A percentile compares a stretch with the other conserved stretches of the same genome.
Conservation (phyloP, 192 early-diverging fungal genomes). For the Haplosporangium gracile region DNA sequence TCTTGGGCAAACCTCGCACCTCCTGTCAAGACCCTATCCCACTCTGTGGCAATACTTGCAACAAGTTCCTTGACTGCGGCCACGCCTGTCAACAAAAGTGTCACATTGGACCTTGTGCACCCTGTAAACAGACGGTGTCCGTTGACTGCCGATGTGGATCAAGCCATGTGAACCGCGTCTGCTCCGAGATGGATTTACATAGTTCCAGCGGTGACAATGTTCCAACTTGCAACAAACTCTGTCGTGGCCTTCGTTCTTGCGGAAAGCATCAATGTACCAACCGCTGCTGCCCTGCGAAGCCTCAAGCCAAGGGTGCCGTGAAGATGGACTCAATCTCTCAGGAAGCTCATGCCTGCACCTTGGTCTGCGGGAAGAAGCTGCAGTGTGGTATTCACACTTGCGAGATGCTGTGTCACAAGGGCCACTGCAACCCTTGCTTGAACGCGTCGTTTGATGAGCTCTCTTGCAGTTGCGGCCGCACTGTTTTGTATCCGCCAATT, state of each 20-base stretch:
- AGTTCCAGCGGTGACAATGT: conserved; percentile 39
- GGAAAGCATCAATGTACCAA: conserved; percentile 75
- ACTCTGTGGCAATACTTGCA: conserved; percentile 69
- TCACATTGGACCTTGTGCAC: conserved; percentile 72
- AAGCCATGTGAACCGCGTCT: conserved; percentile 57
- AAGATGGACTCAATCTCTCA: conserved; percentile 37
- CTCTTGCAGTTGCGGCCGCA: conserved; percentile 86
- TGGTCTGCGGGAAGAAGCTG: conserved; percentile 79
- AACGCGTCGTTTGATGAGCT: conserved; percentile 84
- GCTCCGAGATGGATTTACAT: conserved; percentile 51
- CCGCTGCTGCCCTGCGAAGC: conserved; percentile 72
- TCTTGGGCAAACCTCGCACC: conserved; percentile 28
- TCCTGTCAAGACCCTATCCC: conserved; percentile 66
- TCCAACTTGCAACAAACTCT: conserved; percentile 70
- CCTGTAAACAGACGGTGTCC: conserved; percentile 63
- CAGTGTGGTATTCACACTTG: conserved; percentile 88
- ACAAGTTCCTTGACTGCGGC: conserved; percentile 65
- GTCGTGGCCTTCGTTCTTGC: conserved; percentile 69
- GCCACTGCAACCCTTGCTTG: conserved; percentile 78
- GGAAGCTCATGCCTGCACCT: conserved; percentile 70
- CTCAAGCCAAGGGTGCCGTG: conserved; percentile 22
- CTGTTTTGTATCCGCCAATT: conserved; percentile 83
- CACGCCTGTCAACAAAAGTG: conserved; percentile 69
- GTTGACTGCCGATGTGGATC: conserved; percentile 73
- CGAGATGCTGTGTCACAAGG: conserved; percentile 78